Conservation (phyloP, 495 filamentous ascomycete species). For the Bacidia gigantensis region DNA sequence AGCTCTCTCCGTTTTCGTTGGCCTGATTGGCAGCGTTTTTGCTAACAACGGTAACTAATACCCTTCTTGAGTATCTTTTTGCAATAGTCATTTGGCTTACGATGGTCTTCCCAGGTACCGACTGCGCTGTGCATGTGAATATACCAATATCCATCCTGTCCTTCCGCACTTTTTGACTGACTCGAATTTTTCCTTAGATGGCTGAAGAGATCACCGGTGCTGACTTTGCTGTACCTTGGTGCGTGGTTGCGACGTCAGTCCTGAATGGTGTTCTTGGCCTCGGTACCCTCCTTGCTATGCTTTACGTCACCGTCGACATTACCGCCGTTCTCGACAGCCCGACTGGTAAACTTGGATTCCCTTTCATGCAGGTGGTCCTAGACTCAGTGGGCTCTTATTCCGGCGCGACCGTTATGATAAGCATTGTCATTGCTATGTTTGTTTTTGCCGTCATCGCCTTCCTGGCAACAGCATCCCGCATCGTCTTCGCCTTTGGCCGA, state of each 20-base stretch:
- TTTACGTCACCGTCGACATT: slow-evolving; percentile 22
- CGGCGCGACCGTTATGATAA: slow-evolving; percentile 22
- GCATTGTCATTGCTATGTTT: slow-evolving; percentile 25
- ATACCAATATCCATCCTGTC: background rate
- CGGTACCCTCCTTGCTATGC: slow-evolving; percentile 17
- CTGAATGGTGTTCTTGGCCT: slow-evolving; percentile 29
- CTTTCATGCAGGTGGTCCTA: slow-evolving; percentile 29
- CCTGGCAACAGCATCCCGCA: slow-evolving; percentile 36
- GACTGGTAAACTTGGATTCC: slow-evolving; percentile 19
- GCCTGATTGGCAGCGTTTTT: slow-evolving; percentile 29
- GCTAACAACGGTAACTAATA: slow-evolving; percentile 24
- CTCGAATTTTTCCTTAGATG: slow-evolving; percentile 9
- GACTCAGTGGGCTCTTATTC: slow-evolving; percentile 19
- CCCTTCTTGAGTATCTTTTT: background rate
- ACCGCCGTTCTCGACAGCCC: slow-evolving; percentile 19
- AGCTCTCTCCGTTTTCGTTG: slow-evolving; percentile 30
- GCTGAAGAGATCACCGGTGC: slow-evolving; percentile 35
- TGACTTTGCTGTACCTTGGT: slow-evolving; percentile 27
- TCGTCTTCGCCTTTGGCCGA: slow-evolving; percentile 41
- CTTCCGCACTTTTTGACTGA: background rate
- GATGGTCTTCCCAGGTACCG: slow-evolving; percentile 11
- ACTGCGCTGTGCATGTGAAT: slow-evolving; percentile 25
- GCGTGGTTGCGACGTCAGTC: slow-evolving; percentile 29
- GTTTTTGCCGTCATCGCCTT: slow-evolving; percentile 30
- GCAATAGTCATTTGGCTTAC: background rate